These are phyloP conservation scores for Tremella yokohamensis DNA, from an alignment of 768 basidiomycete genomes.

Conservation along the genomic window DNA sequence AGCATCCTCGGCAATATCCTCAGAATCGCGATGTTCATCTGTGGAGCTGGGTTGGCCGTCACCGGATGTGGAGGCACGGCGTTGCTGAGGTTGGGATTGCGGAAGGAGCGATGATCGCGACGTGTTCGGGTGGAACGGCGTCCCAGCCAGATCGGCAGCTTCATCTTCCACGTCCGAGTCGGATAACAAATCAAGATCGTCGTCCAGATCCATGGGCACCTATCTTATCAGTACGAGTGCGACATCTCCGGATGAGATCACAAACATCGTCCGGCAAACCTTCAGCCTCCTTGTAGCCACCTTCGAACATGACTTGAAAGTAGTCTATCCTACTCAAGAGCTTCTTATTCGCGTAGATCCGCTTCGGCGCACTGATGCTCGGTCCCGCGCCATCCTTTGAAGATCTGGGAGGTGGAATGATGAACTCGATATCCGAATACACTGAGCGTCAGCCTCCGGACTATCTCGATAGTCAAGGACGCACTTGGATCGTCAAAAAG, in stretches of 20 bases:
- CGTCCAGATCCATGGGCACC: slow-evolving; percentile 27
- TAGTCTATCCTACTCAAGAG: slow-evolving; percentile 71
- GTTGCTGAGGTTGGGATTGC: not conserved
- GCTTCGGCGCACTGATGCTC: slow-evolving; percentile 26
- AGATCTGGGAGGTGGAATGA: slow-evolving; percentile 59
- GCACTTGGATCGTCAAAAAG: slow-evolving; percentile 64
- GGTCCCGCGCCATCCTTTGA: slow-evolving; percentile 47
- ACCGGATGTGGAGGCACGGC: slow-evolving; percentile 17
- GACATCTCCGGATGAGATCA: not conserved
- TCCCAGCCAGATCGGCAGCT: slow-evolving; percentile 7
- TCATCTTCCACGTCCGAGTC: slow-evolving; percentile 50
- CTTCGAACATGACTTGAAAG: slow-evolving; percentile 61
- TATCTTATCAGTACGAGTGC: not conserved
- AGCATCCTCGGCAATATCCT: slow-evolving; percentile 6
- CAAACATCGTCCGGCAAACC: slow-evolving; percentile 33
- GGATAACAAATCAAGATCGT: slow-evolving; percentile 32
- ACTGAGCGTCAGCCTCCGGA: slow-evolving; percentile 46
- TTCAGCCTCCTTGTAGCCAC: slow-evolving; percentile 41
- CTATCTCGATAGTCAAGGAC: slow-evolving; percentile 5
- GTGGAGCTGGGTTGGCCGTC: slow-evolving; percentile 2
- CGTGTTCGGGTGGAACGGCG: not conserved
- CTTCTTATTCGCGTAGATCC: slow-evolving; percentile 67
- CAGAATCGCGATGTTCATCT: not conserved
- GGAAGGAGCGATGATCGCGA: not conserved
- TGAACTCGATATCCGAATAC: slow-evolving; percentile 80